Base-by-base conservation (phyloP, 176 grass and related monocot species). In the Tillandsia leiboldiana region DNA sequence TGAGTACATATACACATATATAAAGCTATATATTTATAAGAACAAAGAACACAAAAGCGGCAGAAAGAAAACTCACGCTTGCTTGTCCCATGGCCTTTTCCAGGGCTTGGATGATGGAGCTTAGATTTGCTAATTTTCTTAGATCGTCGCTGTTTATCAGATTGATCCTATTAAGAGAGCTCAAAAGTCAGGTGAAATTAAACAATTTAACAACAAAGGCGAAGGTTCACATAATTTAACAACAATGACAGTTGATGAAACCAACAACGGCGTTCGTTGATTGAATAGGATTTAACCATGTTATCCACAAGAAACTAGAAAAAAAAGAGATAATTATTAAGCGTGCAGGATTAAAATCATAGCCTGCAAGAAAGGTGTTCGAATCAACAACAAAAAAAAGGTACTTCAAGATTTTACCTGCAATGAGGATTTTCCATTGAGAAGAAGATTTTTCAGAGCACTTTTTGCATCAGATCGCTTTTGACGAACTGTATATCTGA, bases 391-490 rank as follows among this genome's bases (percentile, higher is more conserved):
- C 11, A 63, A 53, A 70, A 18, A 11, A 51, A 12, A 71, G n/a
- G 24, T 33, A 51, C 10, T 20, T 15, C 3, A 59, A 18, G 14
- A 56, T 56, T 57, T 20, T 81, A 96, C 86, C 88, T 87, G 81
- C 23, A 56, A 42, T 8, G 42, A 83, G 3, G 81, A 51, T 53
- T 65, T 75, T 50, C 81, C 92, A 56, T 83, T 81, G 17, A 91
- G 80, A 53, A 87, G 76, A 72, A 96, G 51, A 73, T 87, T 87
- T 69, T 83, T 92, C 0, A 96, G 78, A 24, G 92, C 83, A 2
- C 57, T 72, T 81, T 82, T 91, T 11, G 92, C 78, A 72, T 92
- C 88, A 47, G 53, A 58, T 26, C 83, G 80, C 83, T 92, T 96
- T 33, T 92, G 80, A 50, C 64, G 88, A 64, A 96, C 74, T 1